phyloP scores from a whole-genome alignment of 2,329 filamentous ascomycete species.

The Mycosphaerella sp. region DNA sequence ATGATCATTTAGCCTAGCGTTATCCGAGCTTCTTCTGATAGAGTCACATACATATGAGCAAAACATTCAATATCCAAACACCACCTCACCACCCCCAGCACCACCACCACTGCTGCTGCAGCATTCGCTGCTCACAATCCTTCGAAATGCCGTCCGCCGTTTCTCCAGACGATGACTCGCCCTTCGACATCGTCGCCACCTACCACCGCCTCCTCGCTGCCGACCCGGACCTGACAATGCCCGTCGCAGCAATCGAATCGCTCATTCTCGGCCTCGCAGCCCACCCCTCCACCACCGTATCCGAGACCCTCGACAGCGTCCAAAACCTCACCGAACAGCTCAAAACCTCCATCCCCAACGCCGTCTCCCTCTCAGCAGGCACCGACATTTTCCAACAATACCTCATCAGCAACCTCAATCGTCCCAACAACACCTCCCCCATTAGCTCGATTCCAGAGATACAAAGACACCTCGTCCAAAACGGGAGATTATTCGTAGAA shows the following conservation, averaged over 20 bases:
- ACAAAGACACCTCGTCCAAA: conserved; percentile 73
- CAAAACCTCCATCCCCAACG: conserved; percentile 74
- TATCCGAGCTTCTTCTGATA: too few relatives aligned
- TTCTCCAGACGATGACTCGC: neutral
- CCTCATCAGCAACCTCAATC: conserved; percentile 66
- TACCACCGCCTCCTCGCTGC: conserved; percentile 58
- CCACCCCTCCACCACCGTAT: conserved; percentile 76
- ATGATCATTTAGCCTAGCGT: too few relatives aligned
- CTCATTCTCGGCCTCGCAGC: conserved; percentile 79
- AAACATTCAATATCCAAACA: too few relatives aligned
- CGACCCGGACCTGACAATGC: conserved; percentile 87
- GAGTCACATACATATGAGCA: too few relatives aligned
- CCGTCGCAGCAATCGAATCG: conserved; percentile 87
- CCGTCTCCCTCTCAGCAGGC: conserved; percentile 85
- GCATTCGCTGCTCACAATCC: conserved; percentile 4
- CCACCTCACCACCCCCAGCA: too few relatives aligned
- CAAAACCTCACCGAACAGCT: conserved; percentile 70
- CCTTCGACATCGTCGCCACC: conserved; percentile 53
- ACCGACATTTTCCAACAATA: conserved; percentile 95
- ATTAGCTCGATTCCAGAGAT: conserved; percentile 58
- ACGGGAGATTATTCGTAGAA: conserved; percentile 78
- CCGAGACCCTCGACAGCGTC: conserved; percentile 85
- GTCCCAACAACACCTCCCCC: conserved; percentile 36
- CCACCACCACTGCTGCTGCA: neutral
- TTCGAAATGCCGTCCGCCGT: conserved; percentile 1